These are phyloP conservation scores for Cutaneotrichosporon dermatis DNA, from an alignment of 1,284 basidiomycete genomes.

Conservation along the genomic window DNA sequence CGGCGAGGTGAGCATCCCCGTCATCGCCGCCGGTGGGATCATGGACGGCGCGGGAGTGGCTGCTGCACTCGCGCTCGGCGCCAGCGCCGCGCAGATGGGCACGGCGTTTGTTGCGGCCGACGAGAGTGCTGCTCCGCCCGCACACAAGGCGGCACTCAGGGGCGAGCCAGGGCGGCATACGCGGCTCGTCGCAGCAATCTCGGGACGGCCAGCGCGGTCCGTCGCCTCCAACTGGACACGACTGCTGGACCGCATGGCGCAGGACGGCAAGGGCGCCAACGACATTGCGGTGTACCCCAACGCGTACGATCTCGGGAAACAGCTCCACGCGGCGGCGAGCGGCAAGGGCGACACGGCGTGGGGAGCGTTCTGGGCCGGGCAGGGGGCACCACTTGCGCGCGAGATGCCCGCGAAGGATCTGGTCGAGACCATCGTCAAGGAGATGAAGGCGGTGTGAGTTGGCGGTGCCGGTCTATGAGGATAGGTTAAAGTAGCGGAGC, in stretches of 20 bases:
- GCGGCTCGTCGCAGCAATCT: slow-evolving; percentile 25
- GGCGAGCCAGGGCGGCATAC: slow-evolving; percentile 20
- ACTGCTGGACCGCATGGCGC: background rate
- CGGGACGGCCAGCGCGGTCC: slow-evolving; percentile 35
- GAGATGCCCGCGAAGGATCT: slow-evolving; percentile 28
- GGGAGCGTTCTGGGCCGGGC: slow-evolving; percentile 40
- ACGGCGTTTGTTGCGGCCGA: slow-evolving; percentile 34
- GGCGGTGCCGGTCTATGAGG: background rate
- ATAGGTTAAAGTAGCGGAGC: background rate
- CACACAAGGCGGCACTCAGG: slow-evolving; percentile 23
- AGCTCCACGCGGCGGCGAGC: slow-evolving; percentile 32
- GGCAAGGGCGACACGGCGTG: slow-evolving; percentile 28
- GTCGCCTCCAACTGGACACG: slow-evolving; percentile 29
- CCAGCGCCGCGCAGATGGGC: slow-evolving; percentile 35
- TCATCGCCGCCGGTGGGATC: slow-evolving; percentile 40
- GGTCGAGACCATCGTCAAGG: slow-evolving; percentile 21
- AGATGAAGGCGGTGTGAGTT: slow-evolving; percentile 13
- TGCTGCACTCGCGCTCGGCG: slow-evolving; percentile 28
- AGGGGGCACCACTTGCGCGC: slow-evolving; percentile 26
- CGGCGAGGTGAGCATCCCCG: slow-evolving; percentile 16
- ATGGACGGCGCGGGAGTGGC: slow-evolving; percentile 30
- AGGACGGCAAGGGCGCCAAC: background rate
- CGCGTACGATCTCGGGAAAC: slow-evolving; percentile 37
- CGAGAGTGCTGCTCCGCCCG: slow-evolving; percentile 33
- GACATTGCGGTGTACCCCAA: slow-evolving; percentile 31